A percentile compares a stretch with the other conserved stretches of the same genome.
Conservation (phyloP, 2,329 filamentous ascomycete genomes). For the Westerdykella ornata region DNA sequence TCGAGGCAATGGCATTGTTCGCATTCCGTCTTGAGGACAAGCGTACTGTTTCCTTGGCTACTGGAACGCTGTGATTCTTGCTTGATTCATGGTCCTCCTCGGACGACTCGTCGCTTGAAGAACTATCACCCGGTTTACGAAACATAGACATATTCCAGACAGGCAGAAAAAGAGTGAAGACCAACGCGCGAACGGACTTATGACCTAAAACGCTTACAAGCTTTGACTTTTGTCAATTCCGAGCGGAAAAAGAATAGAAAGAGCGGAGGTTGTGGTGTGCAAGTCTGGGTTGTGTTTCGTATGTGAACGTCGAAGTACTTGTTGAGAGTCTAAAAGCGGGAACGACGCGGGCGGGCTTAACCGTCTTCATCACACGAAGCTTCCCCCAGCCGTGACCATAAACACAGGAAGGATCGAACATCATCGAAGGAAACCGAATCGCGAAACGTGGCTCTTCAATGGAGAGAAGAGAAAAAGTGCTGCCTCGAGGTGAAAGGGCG, state of each 20-base stretch:
- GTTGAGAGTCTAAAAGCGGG: background rate
- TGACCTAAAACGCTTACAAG: no score
- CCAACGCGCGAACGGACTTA: no score
- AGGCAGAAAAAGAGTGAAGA: background rate
- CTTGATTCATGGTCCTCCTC: conserved; percentile 10
- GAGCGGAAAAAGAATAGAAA: background rate
- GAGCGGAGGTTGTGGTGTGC: background rate
- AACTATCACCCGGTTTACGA: conserved; percentile 28
- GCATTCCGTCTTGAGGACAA: conserved; percentile 21
- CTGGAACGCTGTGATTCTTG: conserved; percentile 13
- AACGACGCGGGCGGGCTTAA: background rate
- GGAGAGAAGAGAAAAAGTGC: conserved; percentile 11
- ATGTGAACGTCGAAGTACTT: background rate
- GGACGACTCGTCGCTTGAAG: conserved; percentile 23
- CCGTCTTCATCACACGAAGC: background rate
- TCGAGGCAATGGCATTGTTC: conserved; percentile 19
- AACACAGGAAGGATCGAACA: conserved; percentile 21
- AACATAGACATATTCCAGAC: conserved; percentile 27
- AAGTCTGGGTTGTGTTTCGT: background rate
- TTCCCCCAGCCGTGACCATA: conserved; percentile 18
- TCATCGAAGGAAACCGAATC: conserved; percentile 25
- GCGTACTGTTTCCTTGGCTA: no score
- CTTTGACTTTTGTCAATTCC: no score
- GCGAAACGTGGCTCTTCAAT: conserved; percentile 19
- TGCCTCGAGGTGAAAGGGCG: conserved; percentile 21